Conservation (phyloP, 768 basidiomycete genomes). For the Lentinula sp. region DNA sequence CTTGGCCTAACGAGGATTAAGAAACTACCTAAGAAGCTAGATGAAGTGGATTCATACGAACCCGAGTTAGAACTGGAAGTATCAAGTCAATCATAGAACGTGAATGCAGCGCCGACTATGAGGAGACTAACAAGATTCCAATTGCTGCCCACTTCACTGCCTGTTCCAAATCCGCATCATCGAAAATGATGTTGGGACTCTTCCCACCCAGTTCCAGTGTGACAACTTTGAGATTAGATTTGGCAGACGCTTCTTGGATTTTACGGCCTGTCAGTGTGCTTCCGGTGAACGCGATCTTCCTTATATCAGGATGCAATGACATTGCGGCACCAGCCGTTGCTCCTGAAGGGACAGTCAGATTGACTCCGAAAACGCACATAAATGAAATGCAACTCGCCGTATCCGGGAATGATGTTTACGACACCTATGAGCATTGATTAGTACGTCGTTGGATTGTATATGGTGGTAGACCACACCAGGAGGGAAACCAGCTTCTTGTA, state of each 20-base stretch:
- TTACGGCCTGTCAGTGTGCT: constrained; percentile 57
- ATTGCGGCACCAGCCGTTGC: constrained; percentile 50
- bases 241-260: constrained; percentile 62
- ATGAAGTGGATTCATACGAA: neutral
- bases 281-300: constrained; percentile 73
- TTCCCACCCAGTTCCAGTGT: constrained; percentile 78
- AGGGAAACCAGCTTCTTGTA: constrained; percentile 56
- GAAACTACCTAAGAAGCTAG: neutral
- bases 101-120: neutral
- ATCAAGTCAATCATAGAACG: neutral
- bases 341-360: constrained; percentile 22
- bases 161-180: constrained; percentile 54
- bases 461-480: constrained; percentile 55
- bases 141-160: constrained; percentile 53
- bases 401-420: constrained; percentile 8
- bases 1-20: constrained; percentile 33
- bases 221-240: constrained; percentile 62
- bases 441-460: constrained; percentile 44
- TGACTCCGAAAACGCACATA: neutral
- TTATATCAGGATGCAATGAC: constrained; percentile 45
- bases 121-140: constrained; percentile 47
- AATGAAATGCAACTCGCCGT: neutral
- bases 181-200: constrained; percentile 54
- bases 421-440: neutral
- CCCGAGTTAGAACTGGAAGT: neutral